Base-by-base conservation (phyloP, 1,284 basidiomycete genomes). In the Sutorius eximius region DNA sequence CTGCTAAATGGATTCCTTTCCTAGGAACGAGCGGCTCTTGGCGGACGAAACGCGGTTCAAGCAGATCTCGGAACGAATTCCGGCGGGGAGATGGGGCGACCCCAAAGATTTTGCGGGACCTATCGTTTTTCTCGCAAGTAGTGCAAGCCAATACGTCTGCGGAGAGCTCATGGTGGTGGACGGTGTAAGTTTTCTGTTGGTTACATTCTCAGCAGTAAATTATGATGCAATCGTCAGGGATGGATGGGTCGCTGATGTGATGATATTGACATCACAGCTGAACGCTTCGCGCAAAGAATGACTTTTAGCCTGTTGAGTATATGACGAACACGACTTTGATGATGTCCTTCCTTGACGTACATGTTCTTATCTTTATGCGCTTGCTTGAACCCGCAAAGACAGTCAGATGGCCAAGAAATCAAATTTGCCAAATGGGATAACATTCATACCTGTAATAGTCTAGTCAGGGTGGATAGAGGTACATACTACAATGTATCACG, bases 1-100 rank as follows among this genome's bases (percentile, higher is more conserved):
- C 33, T 54, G 56, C 57, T 69, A 13, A 63, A 48, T 45, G n/a
- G 33, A 43, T 67, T 55, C 49, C 59, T 45, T 56, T 61, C 51
- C 41, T 51, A 89, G 86, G 89, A 95, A 93, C 72, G 86, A 89
- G 66, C 83, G 82, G 62, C 77, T 95, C 43, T 79, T 94, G 43
- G 77, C 79, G 47, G 87, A 95, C 72, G 84, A 88, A 37, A 79
- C 77, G 41, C 85, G 92, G 49, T 78, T 87, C 55, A 85, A 86
- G 51, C 95, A 98, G 74, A 96, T 98, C 67, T 86, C 91, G 54
- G 94, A 96, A 69, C 85, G 94, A 53, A 96, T 95, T 61, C 93
- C 93, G n/a, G 89, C 91, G 8, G 89, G 86, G 18, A 78, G 95
- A 56, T 98, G 95, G 95, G 95, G 93, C 37, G 75, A 81, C 32